Conservation (phyloP, 495 filamentous ascomycete species). For the Hapsidospora chrysogenum region DNA sequence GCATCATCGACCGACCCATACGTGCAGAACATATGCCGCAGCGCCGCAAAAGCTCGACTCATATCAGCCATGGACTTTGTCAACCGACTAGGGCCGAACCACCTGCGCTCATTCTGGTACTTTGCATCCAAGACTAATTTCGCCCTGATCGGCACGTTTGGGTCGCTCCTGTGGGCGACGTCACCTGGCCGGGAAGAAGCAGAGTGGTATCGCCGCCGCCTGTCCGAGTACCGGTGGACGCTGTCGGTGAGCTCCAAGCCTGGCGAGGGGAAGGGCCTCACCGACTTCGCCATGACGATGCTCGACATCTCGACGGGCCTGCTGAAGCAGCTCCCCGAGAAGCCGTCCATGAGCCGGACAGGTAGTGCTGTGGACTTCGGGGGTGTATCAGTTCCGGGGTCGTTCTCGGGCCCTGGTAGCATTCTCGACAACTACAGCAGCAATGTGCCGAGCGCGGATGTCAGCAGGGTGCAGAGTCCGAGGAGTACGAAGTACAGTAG, state of each 20-base stretch:
- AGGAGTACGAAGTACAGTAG: constrained; percentile 22
- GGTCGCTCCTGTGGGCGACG: constrained; percentile 69
- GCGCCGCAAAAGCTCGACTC: constrained; percentile 65
- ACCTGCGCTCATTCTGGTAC: constrained; percentile 65
- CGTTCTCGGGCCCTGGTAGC: constrained; percentile 6
- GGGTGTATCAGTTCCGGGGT: constrained; percentile 11
- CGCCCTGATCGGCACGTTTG: constrained; percentile 68
- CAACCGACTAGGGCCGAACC: constrained; percentile 51
- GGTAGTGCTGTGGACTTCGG: constrained; percentile 27
- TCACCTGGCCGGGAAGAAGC: constrained; percentile 77
- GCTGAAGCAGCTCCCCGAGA: constrained; percentile 38
- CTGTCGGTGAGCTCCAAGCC: constrained; percentile 69
- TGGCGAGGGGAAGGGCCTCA: constrained; percentile 46
- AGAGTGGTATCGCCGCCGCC: constrained; percentile 78
- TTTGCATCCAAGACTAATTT: constrained; percentile 70
- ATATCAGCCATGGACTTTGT: constrained; percentile 70
- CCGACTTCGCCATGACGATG: constrained; percentile 60
- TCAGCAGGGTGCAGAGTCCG: constrained; percentile 25
- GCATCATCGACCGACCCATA: constrained; percentile 34
- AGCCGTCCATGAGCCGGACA: constrained; percentile 28
- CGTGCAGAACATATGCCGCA: constrained; percentile 87
- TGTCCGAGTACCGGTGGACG: constrained; percentile 90
- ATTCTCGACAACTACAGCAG: constrained; percentile 14
- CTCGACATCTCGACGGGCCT: constrained; percentile 44
- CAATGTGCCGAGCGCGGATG: constrained; percentile 19